Percentiles rank a stretch among this genome's conserved stretches.
These are phyloP conservation scores for Phlyctochytrium arcticum DNA, from an alignment of 192 early-diverging fungal species.

Conservation along the genomic window DNA sequence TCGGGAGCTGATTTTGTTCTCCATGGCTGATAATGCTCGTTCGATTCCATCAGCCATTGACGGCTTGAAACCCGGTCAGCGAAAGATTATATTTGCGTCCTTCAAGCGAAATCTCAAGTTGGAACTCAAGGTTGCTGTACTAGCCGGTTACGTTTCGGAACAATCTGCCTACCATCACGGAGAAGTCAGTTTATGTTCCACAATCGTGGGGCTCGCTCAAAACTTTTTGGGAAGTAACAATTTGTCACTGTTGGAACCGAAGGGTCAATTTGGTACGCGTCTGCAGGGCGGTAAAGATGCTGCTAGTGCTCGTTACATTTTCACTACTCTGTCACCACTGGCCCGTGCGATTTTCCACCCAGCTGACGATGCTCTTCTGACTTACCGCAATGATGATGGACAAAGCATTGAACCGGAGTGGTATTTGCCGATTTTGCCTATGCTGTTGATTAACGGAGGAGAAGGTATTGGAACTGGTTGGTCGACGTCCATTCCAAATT, in stretches of 20 bases:
- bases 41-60: slow-evolving; percentile 94
- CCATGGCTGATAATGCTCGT: slow-evolving; percentile 89
- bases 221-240: slow-evolving; percentile 97
- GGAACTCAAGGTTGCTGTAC: slow-evolving; percentile 86
- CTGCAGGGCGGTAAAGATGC: slow-evolving; percentile 89
- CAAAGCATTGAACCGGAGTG: slow-evolving; percentile 91
- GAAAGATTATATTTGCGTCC: slow-evolving; percentile 87
- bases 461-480: slow-evolving; percentile 94
- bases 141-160: slow-evolving; percentile 86
- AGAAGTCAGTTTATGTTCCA: slow-evolving; percentile 73
- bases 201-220: slow-evolving; percentile 91
- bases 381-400: slow-evolving; percentile 84
- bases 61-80: slow-evolving; percentile 94
- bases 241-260: slow-evolving; percentile 74
- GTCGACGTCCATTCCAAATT: slow-evolving; percentile 57
- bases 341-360: slow-evolving; percentile 73
- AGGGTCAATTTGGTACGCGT: slow-evolving; percentile 91
- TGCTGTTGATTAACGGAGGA: slow-evolving; percentile 90
- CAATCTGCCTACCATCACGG: slow-evolving; percentile 94
- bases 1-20: slow-evolving; percentile 90
- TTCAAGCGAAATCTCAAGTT: slow-evolving; percentile 75
- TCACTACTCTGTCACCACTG: slow-evolving; percentile 68
- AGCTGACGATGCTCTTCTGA: slow-evolving; percentile 78
- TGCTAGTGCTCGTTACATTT: slow-evolving; percentile 97
- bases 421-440: slow-evolving; percentile 84